phyloP scores from a whole-genome alignment of 2,329 filamentous ascomycete genomes.

The Pyrenophora seminiperda region DNA sequence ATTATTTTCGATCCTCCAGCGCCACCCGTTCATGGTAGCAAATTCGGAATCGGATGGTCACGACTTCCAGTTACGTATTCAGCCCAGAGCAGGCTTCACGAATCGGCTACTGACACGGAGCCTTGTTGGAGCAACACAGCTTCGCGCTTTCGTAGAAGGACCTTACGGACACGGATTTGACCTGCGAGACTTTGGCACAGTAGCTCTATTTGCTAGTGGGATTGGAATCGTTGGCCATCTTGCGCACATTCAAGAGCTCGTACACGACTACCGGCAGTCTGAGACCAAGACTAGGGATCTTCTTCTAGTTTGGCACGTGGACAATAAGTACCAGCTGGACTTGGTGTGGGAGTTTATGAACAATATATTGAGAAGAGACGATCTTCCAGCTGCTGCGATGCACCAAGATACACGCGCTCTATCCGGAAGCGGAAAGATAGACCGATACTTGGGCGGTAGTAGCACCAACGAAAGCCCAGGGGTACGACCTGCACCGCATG shows the following conservation, averaged over 20 bases:
- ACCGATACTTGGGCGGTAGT: conserved; percentile 3
- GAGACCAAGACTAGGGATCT: conserved; percentile 21
- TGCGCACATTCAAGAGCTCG: conserved; percentile 16
- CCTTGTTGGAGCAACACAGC: conserved; percentile 1
- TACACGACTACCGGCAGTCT: conserved; percentile 11
- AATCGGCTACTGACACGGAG: neutral
- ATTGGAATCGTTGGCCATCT: conserved; percentile 22
- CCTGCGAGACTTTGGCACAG: conserved; percentile 19
- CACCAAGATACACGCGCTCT: neutral
- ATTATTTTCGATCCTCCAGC: conserved; percentile 19
- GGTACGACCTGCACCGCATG: conserved; percentile 5
- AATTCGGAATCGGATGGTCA: neutral
- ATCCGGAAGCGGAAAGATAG: conserved; percentile 2
- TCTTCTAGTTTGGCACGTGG: conserved; percentile 19
- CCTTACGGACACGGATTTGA: conserved; percentile 17
- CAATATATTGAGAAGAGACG: conserved; percentile 5
- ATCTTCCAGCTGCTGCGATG: conserved; percentile 1
- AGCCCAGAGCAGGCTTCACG: conserved; percentile 19
- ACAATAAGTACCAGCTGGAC: conserved; percentile 12
- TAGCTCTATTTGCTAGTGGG: conserved; percentile 23
- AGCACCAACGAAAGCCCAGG: conserved; percentile 5
- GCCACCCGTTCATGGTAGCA: conserved; percentile 20
- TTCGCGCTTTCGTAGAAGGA: conserved; percentile 14
- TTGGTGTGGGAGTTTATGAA: conserved; percentile 16
- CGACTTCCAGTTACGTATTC: conserved; percentile 15